Base-by-base conservation (phyloP, 2,329 filamentous ascomycete genomes). In the Pseudogymnoascus sp. region DNA sequence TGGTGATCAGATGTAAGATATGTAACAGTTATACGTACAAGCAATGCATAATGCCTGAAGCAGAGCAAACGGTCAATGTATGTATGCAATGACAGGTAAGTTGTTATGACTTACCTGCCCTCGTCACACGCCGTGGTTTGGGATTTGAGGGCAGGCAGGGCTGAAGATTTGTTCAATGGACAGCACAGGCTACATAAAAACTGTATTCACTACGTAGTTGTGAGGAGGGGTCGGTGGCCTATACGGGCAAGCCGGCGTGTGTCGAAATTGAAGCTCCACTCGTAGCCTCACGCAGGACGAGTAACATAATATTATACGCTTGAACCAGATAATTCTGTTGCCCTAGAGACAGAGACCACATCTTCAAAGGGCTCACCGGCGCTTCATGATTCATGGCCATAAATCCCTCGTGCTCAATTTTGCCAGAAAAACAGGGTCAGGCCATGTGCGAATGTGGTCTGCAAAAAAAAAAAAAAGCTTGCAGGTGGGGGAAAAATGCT, bases 391-490 rank as follows among this genome's bases (percentile, higher is more conserved):
- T 55, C 48, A 55, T 10, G 48, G 48, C 13, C 29, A 55, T 29
- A 18, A 55, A 33, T 33, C 4, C 9, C 9, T 55, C 48, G 27
- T 31, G 7, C 27, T 15, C 27, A 52, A 52, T 2, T 7, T 55
- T n/a, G 48, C 48, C 29, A 55, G 48, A 55, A 55, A 52, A 55
- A 55, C 29, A 55, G 48, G 48, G 48, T 18, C 15, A 10, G 29
- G 48, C 33, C 48, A 33, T 55, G 29, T n/a, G 48, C 29, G 33
- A 55, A 15, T 55, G 31, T 55, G 48, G 48, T 55, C 27, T 55
- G 48, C 48, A 33, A 55, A 55, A 55, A 55, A 48, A 45, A 39
- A 48, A 48, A 55, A 55, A 33, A 33, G 48, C 29, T 55, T 55
- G 48, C 48, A 33, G 27, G 48, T 55, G 48, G 48, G 48, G 48